Conservation (phyloP, 768 basidiomycete genomes). For the Phlegmacium glaucopus region DNA sequence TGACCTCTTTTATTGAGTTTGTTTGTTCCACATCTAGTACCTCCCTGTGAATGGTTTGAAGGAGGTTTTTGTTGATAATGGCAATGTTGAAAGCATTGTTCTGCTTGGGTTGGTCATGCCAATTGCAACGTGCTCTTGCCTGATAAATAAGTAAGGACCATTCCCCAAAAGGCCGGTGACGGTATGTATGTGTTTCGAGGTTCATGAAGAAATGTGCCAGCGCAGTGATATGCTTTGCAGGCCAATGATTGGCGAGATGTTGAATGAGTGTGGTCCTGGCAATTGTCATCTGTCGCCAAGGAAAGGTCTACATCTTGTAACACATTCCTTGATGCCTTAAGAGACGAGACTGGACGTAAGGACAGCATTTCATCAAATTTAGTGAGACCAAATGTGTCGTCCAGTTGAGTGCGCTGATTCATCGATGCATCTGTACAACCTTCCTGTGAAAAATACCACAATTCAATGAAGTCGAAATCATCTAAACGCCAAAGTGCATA, state of each 20-base stretch:
- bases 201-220: conserved; percentile 10
- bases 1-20: neutral
- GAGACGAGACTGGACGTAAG: conserved; percentile 4
- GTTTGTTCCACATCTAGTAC: neutral
- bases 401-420: neutral
- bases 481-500: conserved; percentile 8
- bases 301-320: conserved; percentile 12
- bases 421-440: neutral
- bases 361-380: conserved; percentile 4
- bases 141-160: conserved; percentile 8
- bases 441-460: conserved; percentile 6
- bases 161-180: conserved; percentile 1
- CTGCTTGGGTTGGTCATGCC: conserved; percentile 5
- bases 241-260: conserved; percentile 1
- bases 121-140: conserved; percentile 7
- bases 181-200: conserved; percentile 8
- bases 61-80: conserved; percentile 3
- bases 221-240: neutral
- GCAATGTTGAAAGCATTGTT: conserved; percentile 5
- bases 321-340: conserved; percentile 12
- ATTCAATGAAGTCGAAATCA: conserved; percentile 7
- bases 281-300: conserved; percentile 12
- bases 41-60: neutral
- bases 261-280: conserved; percentile 10
- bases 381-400: conserved; percentile 11